Evolutionary conservation across 1,284 basidiomycete species (phyloP).

Genomic region (Blastosporella zonata): DNA sequence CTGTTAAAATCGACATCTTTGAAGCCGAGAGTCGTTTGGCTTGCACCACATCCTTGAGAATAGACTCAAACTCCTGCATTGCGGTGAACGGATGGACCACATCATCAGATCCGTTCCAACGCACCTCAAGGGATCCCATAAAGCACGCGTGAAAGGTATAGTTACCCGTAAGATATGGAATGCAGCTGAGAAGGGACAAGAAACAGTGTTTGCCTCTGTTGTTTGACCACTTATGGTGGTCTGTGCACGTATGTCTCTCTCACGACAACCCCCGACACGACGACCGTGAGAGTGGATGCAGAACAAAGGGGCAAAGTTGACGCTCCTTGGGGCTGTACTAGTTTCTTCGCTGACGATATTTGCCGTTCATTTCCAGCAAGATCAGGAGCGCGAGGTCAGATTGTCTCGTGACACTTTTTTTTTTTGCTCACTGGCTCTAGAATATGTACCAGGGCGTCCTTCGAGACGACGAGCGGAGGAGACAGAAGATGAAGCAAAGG

Average conservation of each 20-base stretch:
- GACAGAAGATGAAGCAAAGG: constrained; percentile 67
- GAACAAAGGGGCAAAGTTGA: constrained; percentile 76
- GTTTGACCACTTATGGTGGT: constrained; percentile 23
- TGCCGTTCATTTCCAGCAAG: constrained; percentile 90
- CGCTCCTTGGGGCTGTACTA: constrained; percentile 68
- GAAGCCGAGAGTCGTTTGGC: constrained; percentile 82
- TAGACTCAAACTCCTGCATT: constrained; percentile 70
- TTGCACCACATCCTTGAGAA: constrained; percentile 75
- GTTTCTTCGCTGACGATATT: constrained; percentile 76
- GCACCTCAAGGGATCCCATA: constrained; percentile 35
- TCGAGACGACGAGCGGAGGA: constrained; percentile 79
- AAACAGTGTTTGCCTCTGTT: constrained; percentile 34
- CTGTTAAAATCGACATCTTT: constrained; percentile 74
- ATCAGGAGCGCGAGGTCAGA: constrained; percentile 80
- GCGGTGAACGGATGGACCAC: constrained; percentile 1
- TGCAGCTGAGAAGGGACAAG: constrained; percentile 12
- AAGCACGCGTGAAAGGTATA: constrained; percentile 10
- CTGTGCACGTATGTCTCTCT: constrained; percentile 22
- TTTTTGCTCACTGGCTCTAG: constrained; percentile 37
- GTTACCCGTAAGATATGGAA: constrained; percentile 11
- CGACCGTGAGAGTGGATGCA: constrained; percentile 24
- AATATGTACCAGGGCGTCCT: constrained; percentile 90
- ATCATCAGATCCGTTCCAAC: constrained; percentile 10
- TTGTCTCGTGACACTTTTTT: not conserved
- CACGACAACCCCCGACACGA: not conserved